These are phyloP conservation scores for Radiomyces spectabilis DNA, from an alignment of 192 early-diverging fungal genomes.

Conservation along the genomic window DNA sequence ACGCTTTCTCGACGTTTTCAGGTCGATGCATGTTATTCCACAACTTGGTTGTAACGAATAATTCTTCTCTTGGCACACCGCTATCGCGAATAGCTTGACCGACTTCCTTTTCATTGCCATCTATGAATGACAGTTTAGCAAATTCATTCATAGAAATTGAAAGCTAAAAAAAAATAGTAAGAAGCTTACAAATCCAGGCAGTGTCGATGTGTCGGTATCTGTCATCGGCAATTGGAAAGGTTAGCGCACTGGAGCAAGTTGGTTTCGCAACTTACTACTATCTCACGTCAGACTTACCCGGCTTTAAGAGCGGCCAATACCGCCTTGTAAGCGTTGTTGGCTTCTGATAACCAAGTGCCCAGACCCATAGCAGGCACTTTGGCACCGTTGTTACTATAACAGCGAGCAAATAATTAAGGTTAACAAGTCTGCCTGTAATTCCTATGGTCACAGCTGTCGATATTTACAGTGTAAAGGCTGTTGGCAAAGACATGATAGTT, in stretches of 20 bases:
- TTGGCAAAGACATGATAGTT: too few species aligned
- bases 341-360: conserved; percentile 50
- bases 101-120: conserved; percentile 77
- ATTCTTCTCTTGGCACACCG: conserved; percentile 44
- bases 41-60: conserved; percentile 77
- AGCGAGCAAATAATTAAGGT: too few species aligned
- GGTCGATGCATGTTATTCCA: conserved; percentile 43
- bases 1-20: conserved; percentile 49
- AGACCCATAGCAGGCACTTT: conserved; percentile 46
- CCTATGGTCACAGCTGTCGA: too few species aligned
- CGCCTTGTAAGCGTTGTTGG: conserved; percentile 49
- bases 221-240: too few species aligned
- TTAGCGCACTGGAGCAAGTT: too few species aligned
- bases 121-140: too few species aligned
- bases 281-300: too few species aligned
- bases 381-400: conserved; percentile 52
- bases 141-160: too few species aligned
- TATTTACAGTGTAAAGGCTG: too few species aligned
- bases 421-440: too few species aligned
- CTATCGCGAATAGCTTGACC: conserved; percentile 62
- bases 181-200: conserved; percentile 23
- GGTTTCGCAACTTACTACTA: too few species aligned
- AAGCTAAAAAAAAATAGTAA: too few species aligned
- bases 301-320: conserved; percentile 55
- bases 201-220: conserved; percentile 8